Base-by-base conservation (phyloP, 2,329 filamentous ascomycete genomes). In the Colletotrichum spaethianum region DNA sequence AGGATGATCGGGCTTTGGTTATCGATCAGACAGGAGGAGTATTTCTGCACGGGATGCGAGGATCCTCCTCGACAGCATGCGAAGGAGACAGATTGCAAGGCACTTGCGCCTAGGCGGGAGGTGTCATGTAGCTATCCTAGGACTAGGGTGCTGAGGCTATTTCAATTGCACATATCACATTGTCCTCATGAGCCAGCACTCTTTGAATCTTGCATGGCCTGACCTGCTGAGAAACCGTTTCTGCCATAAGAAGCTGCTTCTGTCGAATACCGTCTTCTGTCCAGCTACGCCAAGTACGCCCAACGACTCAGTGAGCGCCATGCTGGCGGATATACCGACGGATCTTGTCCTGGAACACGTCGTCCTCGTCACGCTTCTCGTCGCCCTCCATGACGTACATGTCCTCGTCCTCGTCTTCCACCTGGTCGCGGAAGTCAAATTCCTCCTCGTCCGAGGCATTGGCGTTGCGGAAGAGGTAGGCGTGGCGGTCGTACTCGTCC, bases 381-480 rank as follows among this genome's bases (percentile, higher is more conserved):
- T 84, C 83, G 50, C 82, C 81, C 28, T 83, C 83, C 59, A 82
- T 78, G 71, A 85, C 78, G 48, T 81, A 74, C 65, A 59, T 65
- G 40, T 74, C 62, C 8, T 81, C 81, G 60, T 83, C 80, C 26
- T 81, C 80, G 48, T 82, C 79, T 31, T 83, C 82, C 20, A 80
- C 78, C 50, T 80, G 80, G 31, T 80, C 77, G 8, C 80, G 79
- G 26, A 85, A 78, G 65, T 86, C 86, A 66, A 85, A 89, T 75
- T 90, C 88, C 75, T 90, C 88, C 9, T 86, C 81, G 74, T 89
- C 88, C 2, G 88, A 89, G 11, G 86, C 87, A 63, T 89, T 87
- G 31, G 80, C 81, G 26, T 83, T 88, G 53, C 86, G 84, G 77
- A 87, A 91, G 42, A 83, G 80, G 77, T 91, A 91, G 1, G 89